Evolutionary conservation across 768 basidiomycete species (phyloP), one percentile per base, ranked within the genome.

Genomic region (Psilocybe tampanensis): DNA sequence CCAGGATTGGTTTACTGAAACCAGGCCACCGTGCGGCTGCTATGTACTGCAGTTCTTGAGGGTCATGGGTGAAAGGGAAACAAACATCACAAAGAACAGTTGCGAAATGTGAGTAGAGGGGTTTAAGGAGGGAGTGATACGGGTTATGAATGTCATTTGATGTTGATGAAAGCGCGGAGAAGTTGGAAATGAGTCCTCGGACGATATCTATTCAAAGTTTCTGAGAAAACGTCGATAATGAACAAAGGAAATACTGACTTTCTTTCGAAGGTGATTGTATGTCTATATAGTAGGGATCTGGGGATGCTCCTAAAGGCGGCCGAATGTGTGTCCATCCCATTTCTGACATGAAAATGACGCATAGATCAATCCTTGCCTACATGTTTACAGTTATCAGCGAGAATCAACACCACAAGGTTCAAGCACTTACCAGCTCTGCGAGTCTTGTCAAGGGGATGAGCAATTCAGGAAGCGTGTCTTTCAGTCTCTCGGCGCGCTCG

Each of bases 11-110:
- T 52, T 85, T 80, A 1, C 88, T 80, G 62, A 92, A 93, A 2
- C 85, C 88, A 0, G 91, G 89, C 91, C 92, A 94, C 19, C 86
- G 80, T 6, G 92, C 88, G 0, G 88, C 85, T 2, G 88, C 84
- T 24, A 94, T 80, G 64, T 93, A 94, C 42, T 81, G 79, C 1
- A 94, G 76, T 65, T 94, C 92, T 47, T 83, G 68, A 0, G 85
- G 82, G 64, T 92, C 86, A 39, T 78, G 80, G 2, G 83, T 85
- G 68, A 86, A 92, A 6, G 83, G 77, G 19, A 79, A 80, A 65
- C 90, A 86, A 26, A 82, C 75, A 45, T 83, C 80, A 65, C 83
- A 83, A 2, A 94, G 69, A 9, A 82, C 74, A 7, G 80, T 74
- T 18, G 79, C 67, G 59, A 88, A 94, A 54, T 88, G 85, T n/a